A percentile compares a stretch with the other conserved stretches of the same genome.
These are phyloP conservation scores for Trichoderma guizhouense DNA, from an alignment of 2,329 filamentous ascomycete species.

Conservation along the genomic window DNA sequence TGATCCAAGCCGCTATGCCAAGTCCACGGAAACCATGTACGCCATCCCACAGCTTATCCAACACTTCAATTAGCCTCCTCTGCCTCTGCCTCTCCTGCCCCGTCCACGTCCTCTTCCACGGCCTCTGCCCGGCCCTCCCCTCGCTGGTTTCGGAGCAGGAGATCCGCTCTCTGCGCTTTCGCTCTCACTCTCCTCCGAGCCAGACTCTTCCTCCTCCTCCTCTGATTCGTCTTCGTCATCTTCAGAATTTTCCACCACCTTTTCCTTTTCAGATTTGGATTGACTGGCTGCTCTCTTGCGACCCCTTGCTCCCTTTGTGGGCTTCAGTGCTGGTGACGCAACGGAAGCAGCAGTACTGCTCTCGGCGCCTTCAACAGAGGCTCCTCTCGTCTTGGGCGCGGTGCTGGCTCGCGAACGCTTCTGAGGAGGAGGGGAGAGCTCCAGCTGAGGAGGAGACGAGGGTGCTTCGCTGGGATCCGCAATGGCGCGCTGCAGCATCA, in stretches of 20 bases:
- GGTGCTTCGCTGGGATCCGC: conserved; percentile 47
- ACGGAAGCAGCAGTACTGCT: conserved; percentile 39
- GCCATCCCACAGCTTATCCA: neutral
- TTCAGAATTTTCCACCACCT: conserved; percentile 33
- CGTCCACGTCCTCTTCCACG: conserved; percentile 32
- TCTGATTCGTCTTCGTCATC: conserved; percentile 32
- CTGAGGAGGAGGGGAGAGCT: conserved; percentile 37
- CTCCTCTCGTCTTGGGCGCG: conserved; percentile 34
- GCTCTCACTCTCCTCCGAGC: conserved; percentile 33
- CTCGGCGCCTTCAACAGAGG: conserved; percentile 49
- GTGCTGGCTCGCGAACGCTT: conserved; percentile 46
- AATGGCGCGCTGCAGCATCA: conserved; percentile 45
- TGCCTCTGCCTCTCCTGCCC: conserved; percentile 32
- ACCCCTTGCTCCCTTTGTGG: conserved; percentile 42
- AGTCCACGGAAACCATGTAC: neutral
- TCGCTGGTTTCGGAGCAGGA: conserved; percentile 36
- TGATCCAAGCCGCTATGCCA: conserved; percentile 1
- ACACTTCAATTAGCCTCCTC: conserved; percentile 22
- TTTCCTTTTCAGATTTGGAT: conserved; percentile 33
- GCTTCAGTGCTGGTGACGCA: conserved; percentile 34
- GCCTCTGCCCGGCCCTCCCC: conserved; percentile 32
- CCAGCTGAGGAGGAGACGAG: conserved; percentile 45
- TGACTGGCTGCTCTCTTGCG: conserved; percentile 44
- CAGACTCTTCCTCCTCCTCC: conserved; percentile 32
- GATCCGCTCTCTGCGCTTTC: conserved; percentile 37